These are phyloP conservation scores for Termitomyces sp. DNA, from an alignment of 768 basidiomycete species.

Conservation along the genomic window DNA sequence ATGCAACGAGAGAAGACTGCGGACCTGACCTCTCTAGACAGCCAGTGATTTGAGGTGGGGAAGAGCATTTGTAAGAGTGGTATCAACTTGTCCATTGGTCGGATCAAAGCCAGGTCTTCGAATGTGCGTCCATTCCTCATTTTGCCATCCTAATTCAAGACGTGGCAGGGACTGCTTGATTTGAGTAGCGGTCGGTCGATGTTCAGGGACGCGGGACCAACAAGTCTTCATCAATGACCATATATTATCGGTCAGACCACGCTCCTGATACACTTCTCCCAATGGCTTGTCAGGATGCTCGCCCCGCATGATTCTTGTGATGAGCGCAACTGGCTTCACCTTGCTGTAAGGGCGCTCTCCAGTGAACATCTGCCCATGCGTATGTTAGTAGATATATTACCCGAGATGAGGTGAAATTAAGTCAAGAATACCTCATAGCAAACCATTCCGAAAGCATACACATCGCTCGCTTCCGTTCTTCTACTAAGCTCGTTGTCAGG, in stretches of 20 bases:
- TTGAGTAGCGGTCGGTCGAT: conserved; percentile 1
- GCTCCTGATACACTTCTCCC: background rate
- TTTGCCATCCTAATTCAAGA: background rate
- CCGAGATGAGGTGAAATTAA: conserved; percentile 29
- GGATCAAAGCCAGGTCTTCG: conserved; percentile 3
- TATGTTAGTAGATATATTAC: background rate
- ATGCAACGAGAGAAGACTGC: background rate
- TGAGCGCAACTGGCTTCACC: background rate
- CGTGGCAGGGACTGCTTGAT: conserved; percentile 1
- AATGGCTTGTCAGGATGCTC: conserved; percentile 1
- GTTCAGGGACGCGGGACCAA: conserved; percentile 1
- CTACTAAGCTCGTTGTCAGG: conserved; percentile 13
- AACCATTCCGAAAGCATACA: conserved; percentile 18
- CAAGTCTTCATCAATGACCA: conserved; percentile 10
- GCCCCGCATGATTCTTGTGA: background rate
- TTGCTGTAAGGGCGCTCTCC: background rate
- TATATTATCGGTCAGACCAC: conserved; percentile 7
- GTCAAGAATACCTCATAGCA: conserved; percentile 11
- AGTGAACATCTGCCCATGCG: background rate
- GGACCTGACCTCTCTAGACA: background rate
- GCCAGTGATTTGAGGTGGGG: background rate
- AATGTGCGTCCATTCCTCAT: conserved; percentile 3
- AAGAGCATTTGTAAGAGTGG: conserved; percentile 1
- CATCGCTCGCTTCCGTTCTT: conserved; percentile 10
- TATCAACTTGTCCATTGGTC: background rate